Evolutionary conservation across 805 yeast species (phyloP).

Genomic region (Suhomyces sp.): DNA sequence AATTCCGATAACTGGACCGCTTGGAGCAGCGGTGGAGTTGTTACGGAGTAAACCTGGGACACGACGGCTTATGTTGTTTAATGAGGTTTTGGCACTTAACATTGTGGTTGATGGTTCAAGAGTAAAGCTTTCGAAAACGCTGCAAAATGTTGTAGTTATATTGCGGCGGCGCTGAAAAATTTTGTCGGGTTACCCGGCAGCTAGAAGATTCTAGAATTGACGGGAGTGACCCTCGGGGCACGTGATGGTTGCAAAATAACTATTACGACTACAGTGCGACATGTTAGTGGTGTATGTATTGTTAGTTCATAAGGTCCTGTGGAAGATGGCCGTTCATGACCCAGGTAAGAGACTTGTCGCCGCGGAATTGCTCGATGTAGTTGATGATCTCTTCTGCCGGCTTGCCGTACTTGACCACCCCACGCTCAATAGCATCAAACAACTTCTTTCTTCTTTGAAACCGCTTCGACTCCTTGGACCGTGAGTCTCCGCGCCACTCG

Average conservation of each 20-base stretch:
- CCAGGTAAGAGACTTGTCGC: slow-evolving; percentile 44
- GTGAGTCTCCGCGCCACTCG: slow-evolving; percentile 45
- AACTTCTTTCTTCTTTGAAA: slow-evolving; percentile 42
- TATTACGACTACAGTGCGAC: neutral
- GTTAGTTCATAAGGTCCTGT: slow-evolving; percentile 18
- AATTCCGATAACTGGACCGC: slow-evolving; percentile 72
- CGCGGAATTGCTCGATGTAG: slow-evolving; percentile 41
- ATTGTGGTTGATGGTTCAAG: slow-evolving; percentile 16
- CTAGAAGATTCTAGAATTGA: slow-evolving; percentile 4
- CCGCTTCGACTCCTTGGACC: slow-evolving; percentile 43
- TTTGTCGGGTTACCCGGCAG: slow-evolving; percentile 25
- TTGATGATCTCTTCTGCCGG: slow-evolving; percentile 39
- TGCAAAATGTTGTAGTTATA: slow-evolving; percentile 1
- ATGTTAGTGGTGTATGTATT: neutral
- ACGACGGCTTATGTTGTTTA: slow-evolving; percentile 38
- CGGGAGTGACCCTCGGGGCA: neutral
- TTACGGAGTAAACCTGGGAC: slow-evolving; percentile 26
- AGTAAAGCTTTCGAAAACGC: neutral
- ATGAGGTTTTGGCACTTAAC: slow-evolving; percentile 43
- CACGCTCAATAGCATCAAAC: slow-evolving; percentile 42
- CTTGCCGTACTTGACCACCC: slow-evolving; percentile 38
- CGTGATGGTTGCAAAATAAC: neutral
- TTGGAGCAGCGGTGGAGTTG: slow-evolving; percentile 31
- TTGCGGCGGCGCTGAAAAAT: slow-evolving; percentile 11
- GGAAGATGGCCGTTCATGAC: slow-evolving; percentile 47